These are phyloP conservation scores for Nephelium lappaceum DNA, from an alignment of 345 rosid genomes.

Conservation along the genomic window DNA sequence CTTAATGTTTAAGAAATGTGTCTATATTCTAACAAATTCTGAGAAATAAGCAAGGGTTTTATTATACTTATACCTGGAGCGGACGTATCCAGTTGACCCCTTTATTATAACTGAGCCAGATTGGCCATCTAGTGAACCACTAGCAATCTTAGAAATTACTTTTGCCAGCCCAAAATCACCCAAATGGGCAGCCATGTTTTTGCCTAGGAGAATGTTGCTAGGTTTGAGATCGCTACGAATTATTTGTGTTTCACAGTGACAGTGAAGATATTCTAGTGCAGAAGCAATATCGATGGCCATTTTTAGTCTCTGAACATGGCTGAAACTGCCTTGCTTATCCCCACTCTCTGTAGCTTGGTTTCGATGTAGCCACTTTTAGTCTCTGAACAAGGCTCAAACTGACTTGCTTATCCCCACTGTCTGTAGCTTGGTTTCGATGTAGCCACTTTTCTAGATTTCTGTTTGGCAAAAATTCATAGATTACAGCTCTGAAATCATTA, in stretches of 20 bases:
- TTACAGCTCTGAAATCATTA: slow-evolving; percentile 24
- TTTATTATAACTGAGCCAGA: slow-evolving; percentile 4
- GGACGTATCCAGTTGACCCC: slow-evolving; percentile 3
- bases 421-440: background rate
- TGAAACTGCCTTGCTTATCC: background rate
- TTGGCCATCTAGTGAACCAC: no score
- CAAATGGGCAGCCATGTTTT: slow-evolving; percentile 3
- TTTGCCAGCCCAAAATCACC: slow-evolving; percentile 18
- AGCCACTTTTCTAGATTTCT: slow-evolving; percentile 21
- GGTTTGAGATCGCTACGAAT: slow-evolving; percentile 17
- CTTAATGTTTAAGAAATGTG: no score
- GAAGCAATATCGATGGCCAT: slow-evolving; percentile 9
- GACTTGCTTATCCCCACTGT: background rate
- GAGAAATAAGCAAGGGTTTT: no score
- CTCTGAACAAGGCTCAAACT: background rate
- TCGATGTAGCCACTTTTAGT: slow-evolving; percentile 21
- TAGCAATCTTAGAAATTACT: background rate
- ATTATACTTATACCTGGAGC: background rate
- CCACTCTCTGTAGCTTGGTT: background rate
- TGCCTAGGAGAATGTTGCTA: slow-evolving; percentile 10
- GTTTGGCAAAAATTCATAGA: slow-evolving; percentile 20
- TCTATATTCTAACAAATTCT: no score
- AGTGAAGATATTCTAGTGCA: slow-evolving; percentile 18
- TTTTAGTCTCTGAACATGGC: background rate
- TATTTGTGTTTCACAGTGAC: background rate